A percentile compares a stretch with the other conserved stretches of the same genome.
phyloP scores from a whole-genome alignment of 1,139 yeast species.

The Debaryomyces sp. region DNA sequence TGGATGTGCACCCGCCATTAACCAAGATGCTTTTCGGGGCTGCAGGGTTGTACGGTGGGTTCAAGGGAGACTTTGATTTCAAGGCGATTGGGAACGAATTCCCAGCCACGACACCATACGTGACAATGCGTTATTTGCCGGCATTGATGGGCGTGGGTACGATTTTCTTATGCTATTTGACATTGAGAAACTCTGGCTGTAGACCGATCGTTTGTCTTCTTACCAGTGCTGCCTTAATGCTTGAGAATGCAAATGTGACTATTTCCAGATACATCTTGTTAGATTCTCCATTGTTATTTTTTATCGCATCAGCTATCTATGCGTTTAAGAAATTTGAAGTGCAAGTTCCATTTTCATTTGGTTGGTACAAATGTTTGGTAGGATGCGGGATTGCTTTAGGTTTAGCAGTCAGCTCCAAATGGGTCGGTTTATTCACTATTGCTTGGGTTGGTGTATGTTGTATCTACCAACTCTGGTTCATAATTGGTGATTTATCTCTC shows the following conservation, averaged over 20 bases:
- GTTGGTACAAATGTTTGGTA: conserved; percentile 72
- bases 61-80: conserved; percentile 74
- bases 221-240: conserved; percentile 65
- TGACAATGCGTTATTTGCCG: conserved; percentile 83
- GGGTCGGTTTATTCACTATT: conserved; percentile 96
- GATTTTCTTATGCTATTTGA: conserved; percentile 72
- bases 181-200: conserved; percentile 86
- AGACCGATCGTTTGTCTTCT: conserved; percentile 70
- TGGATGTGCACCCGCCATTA: conserved; percentile 95
- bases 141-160: conserved; percentile 84
- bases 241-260: conserved; percentile 87
- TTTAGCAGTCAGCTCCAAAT: conserved; percentile 84
- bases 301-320: conserved; percentile 85
- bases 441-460: conserved; percentile 89
- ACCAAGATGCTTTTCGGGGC: conserved; percentile 89
- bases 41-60: conserved; percentile 72
- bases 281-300: conserved; percentile 89
- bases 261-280: conserved; percentile 87
- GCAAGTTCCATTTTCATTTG: conserved; percentile 66
- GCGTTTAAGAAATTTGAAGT: conserved; percentile 81
- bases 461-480: conserved; percentile 79
- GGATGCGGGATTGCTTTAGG: conserved; percentile 86
- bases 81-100: conserved; percentile 67
- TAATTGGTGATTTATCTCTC: conserved; percentile 83
- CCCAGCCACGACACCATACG: conserved; percentile 68